A percentile compares a stretch with the other conserved stretches of the same genome.
phyloP scores from a whole-genome alignment of 2,329 filamentous ascomycete genomes.

The Neonectria punicea region DNA sequence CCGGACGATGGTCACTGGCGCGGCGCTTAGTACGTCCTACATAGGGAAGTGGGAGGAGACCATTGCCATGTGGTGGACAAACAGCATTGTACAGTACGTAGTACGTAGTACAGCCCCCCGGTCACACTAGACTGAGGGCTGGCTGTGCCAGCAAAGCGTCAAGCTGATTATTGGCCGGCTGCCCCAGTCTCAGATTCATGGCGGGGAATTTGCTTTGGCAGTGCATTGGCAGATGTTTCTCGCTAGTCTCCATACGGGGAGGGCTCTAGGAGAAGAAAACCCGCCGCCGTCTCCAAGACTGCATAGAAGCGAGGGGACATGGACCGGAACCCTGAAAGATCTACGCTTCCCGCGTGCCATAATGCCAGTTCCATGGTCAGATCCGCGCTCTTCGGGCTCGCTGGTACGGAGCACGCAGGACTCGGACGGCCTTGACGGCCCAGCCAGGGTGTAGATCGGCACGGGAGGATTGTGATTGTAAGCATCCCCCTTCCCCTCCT shows the following conservation, averaged over 20 bases:
- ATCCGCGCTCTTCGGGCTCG: background rate
- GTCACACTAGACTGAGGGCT: conserved; percentile 20
- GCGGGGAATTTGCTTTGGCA: conserved; percentile 3
- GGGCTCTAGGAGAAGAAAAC: background rate
- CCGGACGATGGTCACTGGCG: background rate
- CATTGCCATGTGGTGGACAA: conserved; percentile 33
- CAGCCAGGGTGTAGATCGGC: conserved; percentile 15
- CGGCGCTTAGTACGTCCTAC: background rate
- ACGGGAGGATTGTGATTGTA: conserved; percentile 1
- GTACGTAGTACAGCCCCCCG: conserved; percentile 1
- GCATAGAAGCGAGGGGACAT: background rate
- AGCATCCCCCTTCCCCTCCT: background rate
- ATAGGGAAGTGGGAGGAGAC: background rate
- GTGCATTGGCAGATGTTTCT: conserved; percentile 8
- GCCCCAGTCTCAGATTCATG: background rate
- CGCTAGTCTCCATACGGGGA: background rate
- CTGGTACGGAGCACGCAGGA: background rate
- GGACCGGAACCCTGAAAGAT: background rate
- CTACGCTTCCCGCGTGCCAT: background rate
- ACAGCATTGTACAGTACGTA: background rate
- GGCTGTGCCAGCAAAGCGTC: conserved; percentile 23
- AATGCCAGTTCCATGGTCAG: conserved; percentile 2
- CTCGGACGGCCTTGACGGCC: conserved; percentile 2
- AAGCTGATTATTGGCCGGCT: background rate
- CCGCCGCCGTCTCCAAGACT: background rate